Evolutionary conservation across 768 basidiomycete species (phyloP).

Genomic region (Pseudohyphozyma bogoriensis): DNA sequence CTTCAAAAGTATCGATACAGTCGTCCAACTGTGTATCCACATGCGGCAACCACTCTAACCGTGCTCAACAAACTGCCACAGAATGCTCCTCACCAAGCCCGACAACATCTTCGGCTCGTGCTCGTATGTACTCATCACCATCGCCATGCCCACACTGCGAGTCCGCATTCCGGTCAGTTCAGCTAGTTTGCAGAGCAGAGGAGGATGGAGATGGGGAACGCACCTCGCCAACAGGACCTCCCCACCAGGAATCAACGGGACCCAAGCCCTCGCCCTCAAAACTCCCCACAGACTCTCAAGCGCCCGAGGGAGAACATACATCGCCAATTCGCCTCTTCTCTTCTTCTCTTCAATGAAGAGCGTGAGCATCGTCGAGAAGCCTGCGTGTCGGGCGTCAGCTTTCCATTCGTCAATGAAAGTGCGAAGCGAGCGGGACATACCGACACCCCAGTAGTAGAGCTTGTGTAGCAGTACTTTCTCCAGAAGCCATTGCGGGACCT

Average conservation of each 20-base stretch:
- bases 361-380: conserved; percentile 62
- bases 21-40: too few relatives aligned
- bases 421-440: conserved; percentile 1
- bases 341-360: conserved; percentile 79
- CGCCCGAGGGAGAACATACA: conserved; percentile 68
- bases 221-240: conserved; percentile 31
- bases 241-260: conserved; percentile 44
- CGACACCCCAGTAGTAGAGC: conserved; percentile 55
- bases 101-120: conserved; percentile 71
- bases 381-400: conserved; percentile 39
- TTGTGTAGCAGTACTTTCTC: conserved; percentile 56
- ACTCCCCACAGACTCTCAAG: conserved; percentile 84
- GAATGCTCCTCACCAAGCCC: conserved; percentile 63
- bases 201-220: not conserved
- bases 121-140: conserved; percentile 91
- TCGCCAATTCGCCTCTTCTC: conserved; percentile 80
- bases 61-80: conserved; percentile 84
- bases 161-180: not conserved
- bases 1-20: too few relatives aligned
- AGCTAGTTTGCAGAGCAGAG: conserved; percentile 2
- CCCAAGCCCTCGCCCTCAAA: conserved; percentile 62
- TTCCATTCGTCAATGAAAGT: not conserved
- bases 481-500: conserved; percentile 34
- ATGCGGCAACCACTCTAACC: not conserved
- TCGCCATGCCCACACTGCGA: conserved; percentile 69